A percentile compares a stretch with the other conserved stretches of the same genome.
These are phyloP conservation scores for Pseudogymnoascus destructans DNA, from an alignment of 2,329 filamentous ascomycete species.

Conservation along the genomic window DNA sequence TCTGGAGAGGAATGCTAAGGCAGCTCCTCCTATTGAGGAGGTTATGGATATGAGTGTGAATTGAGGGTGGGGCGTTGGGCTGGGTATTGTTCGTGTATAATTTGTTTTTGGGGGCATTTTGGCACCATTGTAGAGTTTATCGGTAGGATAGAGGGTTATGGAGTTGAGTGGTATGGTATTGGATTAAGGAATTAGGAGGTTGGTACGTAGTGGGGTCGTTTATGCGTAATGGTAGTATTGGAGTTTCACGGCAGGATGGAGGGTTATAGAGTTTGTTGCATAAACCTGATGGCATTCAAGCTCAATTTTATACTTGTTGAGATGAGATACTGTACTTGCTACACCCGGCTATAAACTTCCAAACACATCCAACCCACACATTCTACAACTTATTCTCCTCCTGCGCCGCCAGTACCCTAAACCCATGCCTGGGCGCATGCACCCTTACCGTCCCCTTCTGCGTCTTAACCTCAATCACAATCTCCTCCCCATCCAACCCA, in stretches of 20 bases:
- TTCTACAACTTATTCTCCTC: slow-evolving; percentile 22
- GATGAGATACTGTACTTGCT: not conserved
- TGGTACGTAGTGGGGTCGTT: not conserved
- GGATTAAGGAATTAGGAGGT: not conserved
- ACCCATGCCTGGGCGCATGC: slow-evolving; percentile 49
- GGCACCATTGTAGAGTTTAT: not conserved
- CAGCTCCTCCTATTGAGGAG: not conserved
- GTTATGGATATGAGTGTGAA: not conserved
- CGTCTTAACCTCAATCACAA: slow-evolving; percentile 41
- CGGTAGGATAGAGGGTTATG: no score
- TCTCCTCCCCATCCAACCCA: slow-evolving; percentile 39
- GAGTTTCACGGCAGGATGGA: not conserved
- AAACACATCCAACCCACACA: not conserved
- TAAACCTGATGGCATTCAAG: not conserved
- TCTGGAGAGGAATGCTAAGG: not conserved
- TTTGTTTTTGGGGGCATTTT: not conserved
- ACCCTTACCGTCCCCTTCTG: slow-evolving; percentile 36
- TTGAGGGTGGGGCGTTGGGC: not conserved
- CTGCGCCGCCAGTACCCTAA: slow-evolving; percentile 31
- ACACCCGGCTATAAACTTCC: slow-evolving; percentile 12
- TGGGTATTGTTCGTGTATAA: not conserved
- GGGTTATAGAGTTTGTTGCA: not conserved
- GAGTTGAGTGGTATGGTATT: not conserved
- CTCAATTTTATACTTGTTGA: not conserved
- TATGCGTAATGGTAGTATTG: not conserved